Percentiles rank a stretch among this genome's conserved stretches.
Conservation (phyloP, 768 basidiomycete genomes). For the Amanita brunnescens region DNA sequence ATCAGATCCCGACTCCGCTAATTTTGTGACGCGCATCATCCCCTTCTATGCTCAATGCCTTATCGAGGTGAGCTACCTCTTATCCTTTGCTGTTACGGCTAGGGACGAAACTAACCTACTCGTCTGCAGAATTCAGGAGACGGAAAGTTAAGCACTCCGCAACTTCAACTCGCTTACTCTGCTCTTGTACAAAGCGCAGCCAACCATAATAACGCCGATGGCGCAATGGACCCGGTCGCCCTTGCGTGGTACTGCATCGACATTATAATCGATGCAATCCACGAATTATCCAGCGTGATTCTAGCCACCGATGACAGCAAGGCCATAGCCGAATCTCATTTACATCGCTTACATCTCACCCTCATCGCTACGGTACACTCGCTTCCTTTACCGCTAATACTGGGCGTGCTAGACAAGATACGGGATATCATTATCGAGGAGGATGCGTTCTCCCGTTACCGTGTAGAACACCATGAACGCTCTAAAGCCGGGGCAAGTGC, state of each 20-base stretch:
- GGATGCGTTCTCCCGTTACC: too few relatives aligned
- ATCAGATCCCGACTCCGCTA: conserved; percentile 15
- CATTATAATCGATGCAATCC: conserved; percentile 41
- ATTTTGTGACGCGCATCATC: conserved; percentile 48
- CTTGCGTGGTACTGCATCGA: conserved; percentile 68
- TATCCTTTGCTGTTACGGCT: not conserved
- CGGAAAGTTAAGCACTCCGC: conserved; percentile 49
- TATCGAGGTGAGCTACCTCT: conserved; percentile 44
- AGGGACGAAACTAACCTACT: not conserved
- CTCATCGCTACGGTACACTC: conserved; percentile 60
- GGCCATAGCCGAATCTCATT: not conserved
- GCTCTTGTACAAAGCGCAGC: conserved; percentile 55
- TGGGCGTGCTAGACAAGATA: conserved; percentile 44
- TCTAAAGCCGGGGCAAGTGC: conserved; percentile 2
- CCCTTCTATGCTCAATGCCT: conserved; percentile 70
- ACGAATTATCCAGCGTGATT: conserved; percentile 18
- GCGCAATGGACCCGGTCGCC: conserved; percentile 19
- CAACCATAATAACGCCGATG: conserved; percentile 1
- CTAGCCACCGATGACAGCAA: conserved; percentile 14
- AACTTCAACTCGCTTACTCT: conserved; percentile 69
- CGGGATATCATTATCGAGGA: conserved; percentile 20
- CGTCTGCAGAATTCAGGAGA: conserved; percentile 51
- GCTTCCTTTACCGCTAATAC: conserved; percentile 48
- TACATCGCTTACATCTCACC: conserved; percentile 54
- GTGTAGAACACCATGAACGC: too few relatives aligned